Evolutionary conservation across 768 basidiomycete genomes (phyloP).

Genomic region (Termitomyces titanicus): DNA sequence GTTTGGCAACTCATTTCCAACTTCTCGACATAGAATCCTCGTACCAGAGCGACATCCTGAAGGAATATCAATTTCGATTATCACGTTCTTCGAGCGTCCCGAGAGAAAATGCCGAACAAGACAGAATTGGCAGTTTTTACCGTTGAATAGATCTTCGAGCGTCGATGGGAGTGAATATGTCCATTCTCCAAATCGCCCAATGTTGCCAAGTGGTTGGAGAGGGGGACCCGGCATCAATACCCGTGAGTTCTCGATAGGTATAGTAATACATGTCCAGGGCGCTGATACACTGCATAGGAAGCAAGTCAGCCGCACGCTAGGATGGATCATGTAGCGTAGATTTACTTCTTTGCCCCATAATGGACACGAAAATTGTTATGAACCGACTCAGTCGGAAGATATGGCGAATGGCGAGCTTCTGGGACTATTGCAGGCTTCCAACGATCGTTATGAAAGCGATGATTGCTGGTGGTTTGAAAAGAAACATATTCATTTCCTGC

Average conservation of each 20-base stretch:
- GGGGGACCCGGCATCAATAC: constrained; percentile 25
- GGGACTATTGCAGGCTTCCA: background rate
- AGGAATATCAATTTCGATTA: constrained; percentile 58
- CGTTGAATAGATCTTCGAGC: constrained; percentile 59
- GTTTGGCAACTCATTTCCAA: constrained; percentile 61
- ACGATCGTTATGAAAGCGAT: background rate
- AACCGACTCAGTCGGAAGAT: background rate
- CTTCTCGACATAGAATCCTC: constrained; percentile 54
- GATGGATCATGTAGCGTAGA: background rate
- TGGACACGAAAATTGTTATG: background rate
- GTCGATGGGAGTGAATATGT: constrained; percentile 59
- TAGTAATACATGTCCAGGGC: background rate
- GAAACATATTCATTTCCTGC: background rate
- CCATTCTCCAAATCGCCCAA: constrained; percentile 55
- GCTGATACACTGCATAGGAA: background rate
- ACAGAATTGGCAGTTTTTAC: constrained; percentile 53
- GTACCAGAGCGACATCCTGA: constrained; percentile 61
- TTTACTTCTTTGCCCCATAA: background rate
- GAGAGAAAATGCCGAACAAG: constrained; percentile 55
- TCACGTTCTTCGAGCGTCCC: constrained; percentile 45
- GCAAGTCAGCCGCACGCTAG: background rate
- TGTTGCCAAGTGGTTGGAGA: constrained; percentile 32
- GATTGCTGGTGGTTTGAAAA: background rate
- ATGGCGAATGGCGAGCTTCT: background rate
- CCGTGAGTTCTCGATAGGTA: constrained; percentile 2